Base-by-base conservation (phyloP, 352 stramenopile genomes). In the Phytopythium boreale region DNA sequence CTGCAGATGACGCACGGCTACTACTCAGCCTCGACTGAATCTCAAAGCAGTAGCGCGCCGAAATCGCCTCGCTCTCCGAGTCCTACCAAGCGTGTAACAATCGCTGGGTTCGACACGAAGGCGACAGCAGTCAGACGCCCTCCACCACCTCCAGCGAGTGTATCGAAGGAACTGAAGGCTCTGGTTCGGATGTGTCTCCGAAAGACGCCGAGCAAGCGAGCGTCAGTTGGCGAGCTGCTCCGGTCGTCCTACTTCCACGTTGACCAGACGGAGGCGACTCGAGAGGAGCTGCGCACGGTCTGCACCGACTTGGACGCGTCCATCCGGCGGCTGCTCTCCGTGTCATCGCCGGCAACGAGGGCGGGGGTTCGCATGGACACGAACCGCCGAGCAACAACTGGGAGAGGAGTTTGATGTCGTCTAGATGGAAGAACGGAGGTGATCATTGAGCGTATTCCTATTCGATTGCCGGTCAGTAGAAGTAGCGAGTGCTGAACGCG, bases 291-390 rank as follows among this genome's bases (percentile, higher is more conserved):
- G n/a, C 78, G 70, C 0, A 74, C 77, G 4, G 76, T 89, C 14
- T 87, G 77, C 56, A 82, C 70, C 3, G 82, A 88, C 26, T 66
- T 92, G 26, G 80, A 90, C 51, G 74, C 74, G 1, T 89, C 80
- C 14, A 92, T 89, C 63, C 67, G 70, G 15, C 64, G 69, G 0
- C 66, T 86, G 17, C 75, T 57, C 11, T 68, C 56, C 2, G 50
- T 17, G 27, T 61, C 61, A 4, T 61, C 61, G 19, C 24, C 61
- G 5, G 50, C 51, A 4, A 59, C 61, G 1, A 60, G 37, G 20
- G 56, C 56, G 1, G 41, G 43, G 29, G 27, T 57, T 15, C 59
- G 59, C 39, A 62, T 55, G 39, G 56, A 62, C 14, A 46, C 12
- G 4, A 27, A 36, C 15, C 43, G 56, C 7, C 36, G 36, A 39